Percentiles rank a stretch among this genome's conserved stretches.
Evolutionary conservation across 2,329 filamentous ascomycete species (phyloP).

Genomic region (Colletotrichum sp.): DNA sequence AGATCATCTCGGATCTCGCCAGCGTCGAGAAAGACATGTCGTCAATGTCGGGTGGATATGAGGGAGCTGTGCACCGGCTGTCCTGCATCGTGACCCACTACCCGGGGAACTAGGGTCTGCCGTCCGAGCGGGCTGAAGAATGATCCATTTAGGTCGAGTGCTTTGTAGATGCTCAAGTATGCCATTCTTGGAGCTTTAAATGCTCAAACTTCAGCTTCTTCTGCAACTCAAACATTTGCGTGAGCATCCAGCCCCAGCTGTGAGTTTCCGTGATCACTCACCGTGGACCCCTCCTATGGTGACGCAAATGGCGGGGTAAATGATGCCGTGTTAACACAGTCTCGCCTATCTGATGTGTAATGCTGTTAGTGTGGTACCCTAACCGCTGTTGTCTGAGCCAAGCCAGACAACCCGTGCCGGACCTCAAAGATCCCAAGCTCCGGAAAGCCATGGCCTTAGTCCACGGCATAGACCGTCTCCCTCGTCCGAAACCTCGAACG

Average conservation of each 20-base stretch:
- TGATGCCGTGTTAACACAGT: background rate
- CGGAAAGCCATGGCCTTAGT: background rate
- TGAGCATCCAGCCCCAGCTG: background rate
- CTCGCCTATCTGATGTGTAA: rapidly evolving
- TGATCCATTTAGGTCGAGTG: background rate
- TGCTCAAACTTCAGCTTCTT: background rate
- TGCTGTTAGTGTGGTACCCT: background rate
- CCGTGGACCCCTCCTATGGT: background rate
- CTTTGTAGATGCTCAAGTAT: background rate
- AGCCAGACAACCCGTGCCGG: background rate
- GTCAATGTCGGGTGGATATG: background rate
- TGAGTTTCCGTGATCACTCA: background rate
- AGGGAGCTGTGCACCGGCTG: background rate
- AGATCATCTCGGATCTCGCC: background rate
- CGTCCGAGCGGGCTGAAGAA: background rate
- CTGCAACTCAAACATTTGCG: background rate
- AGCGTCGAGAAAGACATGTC: background rate
- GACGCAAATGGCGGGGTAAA: background rate
- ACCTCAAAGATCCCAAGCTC: background rate
- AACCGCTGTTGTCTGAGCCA: background rate
- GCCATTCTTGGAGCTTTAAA: background rate
- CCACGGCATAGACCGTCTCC: background rate
- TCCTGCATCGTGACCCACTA: slow-evolving; percentile 14
- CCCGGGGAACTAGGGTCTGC: background rate
- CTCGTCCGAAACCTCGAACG: background rate